phyloP scores from a whole-genome alignment of 371 early-diverging fungal genomes.

The Thermomucor indicae-seudaticae region DNA sequence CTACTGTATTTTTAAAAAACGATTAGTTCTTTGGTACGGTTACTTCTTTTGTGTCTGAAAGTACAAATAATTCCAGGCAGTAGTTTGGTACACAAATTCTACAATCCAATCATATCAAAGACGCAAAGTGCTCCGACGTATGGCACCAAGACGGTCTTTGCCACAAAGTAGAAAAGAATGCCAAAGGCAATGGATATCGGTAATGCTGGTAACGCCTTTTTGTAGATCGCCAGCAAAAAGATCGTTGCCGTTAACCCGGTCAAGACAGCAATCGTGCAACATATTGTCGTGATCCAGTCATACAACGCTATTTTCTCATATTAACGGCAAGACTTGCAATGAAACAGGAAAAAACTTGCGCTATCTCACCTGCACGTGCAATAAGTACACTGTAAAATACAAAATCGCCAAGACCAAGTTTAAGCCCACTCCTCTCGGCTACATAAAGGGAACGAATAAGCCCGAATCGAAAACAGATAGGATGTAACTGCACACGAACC shows the following conservation, averaged over 20 bases:
- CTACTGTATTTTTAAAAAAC: no score
- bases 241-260: slow-evolving; percentile 84
- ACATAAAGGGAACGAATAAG: slow-evolving; percentile 1
- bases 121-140: slow-evolving; percentile 46
- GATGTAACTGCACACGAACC: slow-evolving; percentile 2
- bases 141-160: slow-evolving; percentile 58
- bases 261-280: slow-evolving; percentile 75
- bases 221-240: slow-evolving; percentile 76
- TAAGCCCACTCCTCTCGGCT: slow-evolving; percentile 66
- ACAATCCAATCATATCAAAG: slow-evolving; percentile 46
- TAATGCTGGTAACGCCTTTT: slow-evolving; percentile 82
- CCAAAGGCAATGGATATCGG: slow-evolving; percentile 89
- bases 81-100: not conserved
- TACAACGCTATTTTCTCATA: slow-evolving; percentile 53
- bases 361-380: slow-evolving; percentile 66
- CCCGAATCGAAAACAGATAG: not conserved
- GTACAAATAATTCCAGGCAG: not conserved
- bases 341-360: not conserved
- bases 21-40: not conserved
- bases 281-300: slow-evolving; percentile 85
- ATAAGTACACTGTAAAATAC: slow-evolving; percentile 87
- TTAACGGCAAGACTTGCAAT: not conserved
- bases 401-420: slow-evolving; percentile 87
- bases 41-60: not conserved
- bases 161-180: slow-evolving; percentile 75